Evolutionary conservation across 1,284 basidiomycete genomes (phyloP).

Genomic region (Cystobasidium sp.): DNA sequence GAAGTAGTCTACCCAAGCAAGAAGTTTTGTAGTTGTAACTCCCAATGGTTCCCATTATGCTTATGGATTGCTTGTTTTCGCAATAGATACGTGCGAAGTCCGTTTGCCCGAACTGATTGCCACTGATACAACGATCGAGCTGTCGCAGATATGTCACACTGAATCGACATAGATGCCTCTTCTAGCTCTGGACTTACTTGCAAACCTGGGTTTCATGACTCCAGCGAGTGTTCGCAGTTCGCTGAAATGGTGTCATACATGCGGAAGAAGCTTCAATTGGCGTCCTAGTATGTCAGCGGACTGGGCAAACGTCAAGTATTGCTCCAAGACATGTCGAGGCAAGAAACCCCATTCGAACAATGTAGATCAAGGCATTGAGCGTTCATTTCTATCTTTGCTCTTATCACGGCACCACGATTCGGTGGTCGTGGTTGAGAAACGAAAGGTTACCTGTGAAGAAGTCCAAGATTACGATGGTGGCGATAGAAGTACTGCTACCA

Average conservation of each 20-base stretch:
- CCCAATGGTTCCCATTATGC: too few species aligned
- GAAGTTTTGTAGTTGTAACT: too few species aligned
- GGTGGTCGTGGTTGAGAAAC: not conserved
- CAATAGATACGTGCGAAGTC: too few species aligned
- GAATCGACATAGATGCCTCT: too few species aligned
- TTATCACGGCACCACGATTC: not conserved
- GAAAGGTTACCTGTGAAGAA: slow-evolving; percentile 32
- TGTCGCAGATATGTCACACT: too few species aligned
- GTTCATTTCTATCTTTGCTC: slow-evolving; percentile 20
- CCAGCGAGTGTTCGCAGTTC: not conserved
- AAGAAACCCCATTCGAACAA: slow-evolving; percentile 30
- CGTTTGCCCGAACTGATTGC: too few species aligned
- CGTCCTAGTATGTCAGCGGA: slow-evolving; percentile 23
- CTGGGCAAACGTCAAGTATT: slow-evolving; percentile 39
- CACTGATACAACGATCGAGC: too few species aligned
- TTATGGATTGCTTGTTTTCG: too few species aligned
- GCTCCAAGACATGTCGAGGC: slow-evolving; percentile 20
- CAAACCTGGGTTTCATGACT: too few species aligned
- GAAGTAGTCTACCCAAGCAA: too few species aligned
- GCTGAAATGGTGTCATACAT: slow-evolving; percentile 34
- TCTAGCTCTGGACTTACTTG: too few species aligned
- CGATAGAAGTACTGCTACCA: not conserved
- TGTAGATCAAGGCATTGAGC: slow-evolving; percentile 25
- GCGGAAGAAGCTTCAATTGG: slow-evolving; percentile 41
- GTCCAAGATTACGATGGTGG: slow-evolving; percentile 35